Percentiles rank a stretch among this genome's conserved stretches.
These are phyloP conservation scores for Chaetothyriales sp. DNA, from an alignment of 2,329 filamentous ascomycete genomes.

Conservation along the genomic window DNA sequence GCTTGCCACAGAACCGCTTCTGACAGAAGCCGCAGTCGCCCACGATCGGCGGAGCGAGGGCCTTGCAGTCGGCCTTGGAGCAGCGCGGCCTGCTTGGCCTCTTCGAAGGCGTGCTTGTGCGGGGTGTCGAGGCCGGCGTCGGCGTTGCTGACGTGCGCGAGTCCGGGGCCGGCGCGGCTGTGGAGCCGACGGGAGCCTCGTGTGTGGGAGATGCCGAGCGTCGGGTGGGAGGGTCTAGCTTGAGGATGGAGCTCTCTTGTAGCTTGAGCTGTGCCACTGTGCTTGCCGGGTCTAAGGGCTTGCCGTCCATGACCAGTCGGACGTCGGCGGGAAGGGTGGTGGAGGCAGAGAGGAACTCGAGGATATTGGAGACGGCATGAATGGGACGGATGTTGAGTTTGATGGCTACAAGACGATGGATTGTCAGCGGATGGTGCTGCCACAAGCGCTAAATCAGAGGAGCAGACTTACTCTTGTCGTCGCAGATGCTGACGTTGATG, in stretches of 20 bases:
- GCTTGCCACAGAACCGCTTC: slow-evolving; percentile 88
- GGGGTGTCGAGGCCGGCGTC: slow-evolving; percentile 35
- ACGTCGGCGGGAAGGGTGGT: slow-evolving; percentile 40
- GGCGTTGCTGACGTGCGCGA: slow-evolving; percentile 27
- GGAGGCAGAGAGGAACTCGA: slow-evolving; percentile 43
- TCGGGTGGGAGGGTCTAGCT: slow-evolving; percentile 27
- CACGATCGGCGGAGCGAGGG: slow-evolving; percentile 78
- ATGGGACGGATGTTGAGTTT: slow-evolving; percentile 41
- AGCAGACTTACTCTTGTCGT: slow-evolving; percentile 41
- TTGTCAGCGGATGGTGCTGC: slow-evolving; percentile 11
- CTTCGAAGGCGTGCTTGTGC: slow-evolving; percentile 30
- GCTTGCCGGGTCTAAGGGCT: slow-evolving; percentile 34
- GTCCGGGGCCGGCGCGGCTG: slow-evolving; percentile 38
- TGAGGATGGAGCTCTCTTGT: slow-evolving; percentile 13
- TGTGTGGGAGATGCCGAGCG: slow-evolving; percentile 10
- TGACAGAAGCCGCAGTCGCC: slow-evolving; percentile 93
- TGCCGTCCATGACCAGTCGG: slow-evolving; percentile 45
- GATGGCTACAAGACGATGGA: slow-evolving; percentile 39
- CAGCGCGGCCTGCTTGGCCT: slow-evolving; percentile 53
- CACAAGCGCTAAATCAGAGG: slow-evolving; percentile 4
- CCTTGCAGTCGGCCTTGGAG: slow-evolving; percentile 77
- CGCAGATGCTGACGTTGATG: slow-evolving; percentile 48
- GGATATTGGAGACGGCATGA: slow-evolving; percentile 43
- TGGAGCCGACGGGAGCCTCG: slow-evolving; percentile 17
- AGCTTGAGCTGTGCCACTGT: slow-evolving; percentile 17